Evolutionary conservation across 768 basidiomycete genomes (phyloP), one percentile per base, ranked within the genome.

Genomic region (Pleurotus ostreatus): DNA sequence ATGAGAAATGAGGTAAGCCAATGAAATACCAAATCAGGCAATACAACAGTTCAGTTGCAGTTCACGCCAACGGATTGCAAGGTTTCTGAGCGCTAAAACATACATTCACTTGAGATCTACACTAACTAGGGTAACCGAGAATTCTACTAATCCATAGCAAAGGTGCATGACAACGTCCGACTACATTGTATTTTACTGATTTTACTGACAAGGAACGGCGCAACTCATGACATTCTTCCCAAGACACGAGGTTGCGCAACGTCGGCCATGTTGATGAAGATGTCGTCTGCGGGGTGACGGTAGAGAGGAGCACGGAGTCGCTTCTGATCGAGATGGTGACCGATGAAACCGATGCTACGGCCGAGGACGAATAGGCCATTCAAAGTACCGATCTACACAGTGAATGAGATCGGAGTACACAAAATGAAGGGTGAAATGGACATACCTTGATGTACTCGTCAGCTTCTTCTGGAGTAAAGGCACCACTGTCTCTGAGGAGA

Each of bases 361-460:
- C 96, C 96, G 55, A 98, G 86, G 46, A 99, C 96, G 75, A 98
- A 98, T 57, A 99, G 80, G 57, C 95, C 96, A 68, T 98, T 98
- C 56, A 99, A 82, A 2, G 91, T 90, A 53, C 94, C 94, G 60
- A 94, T 94, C 82, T 78, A 53, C 13, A 20, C 46, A 25, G 23
- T 44, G 16, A 45, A 20, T 38, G 16, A 46, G 43, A 61, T 46
- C 52, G 55, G 55, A 43, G 37, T 39, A 20, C 18, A 43, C 6
- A 3, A 52, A 57, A 51, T 40, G 47, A n/a, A 56, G 11, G 1
- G n/a, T 39, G 13, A 13, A 13, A 30, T 12, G 9, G n/a, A 16
- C 70, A 23, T 54, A 79, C 79, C 77, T 92, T 94, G 78, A 93
- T 93, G 79, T 98, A 98, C 73, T 98, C 96, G 55, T 94, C 89